phyloP scores from a whole-genome alignment of 129 eudicot species.

The sunflower (Helianthus annuus) region DNA sequence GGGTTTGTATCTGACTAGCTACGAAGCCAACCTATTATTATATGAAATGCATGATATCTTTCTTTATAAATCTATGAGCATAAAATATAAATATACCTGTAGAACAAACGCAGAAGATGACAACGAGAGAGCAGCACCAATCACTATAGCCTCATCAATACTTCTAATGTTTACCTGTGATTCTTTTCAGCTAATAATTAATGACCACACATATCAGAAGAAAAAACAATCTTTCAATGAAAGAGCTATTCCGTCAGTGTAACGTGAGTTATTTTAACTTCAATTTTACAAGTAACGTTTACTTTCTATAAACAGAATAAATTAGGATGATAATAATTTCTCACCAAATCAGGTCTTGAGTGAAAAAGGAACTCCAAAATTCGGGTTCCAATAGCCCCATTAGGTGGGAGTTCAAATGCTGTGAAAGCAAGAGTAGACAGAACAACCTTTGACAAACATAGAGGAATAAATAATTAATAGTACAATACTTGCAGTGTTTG shows the following conservation, averaged over 20 bases:
- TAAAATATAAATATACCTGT: slow-evolving; percentile 57
- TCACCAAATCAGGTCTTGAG: slow-evolving; percentile 86
- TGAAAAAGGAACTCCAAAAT: slow-evolving; percentile 86
- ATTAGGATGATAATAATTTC: background rate
- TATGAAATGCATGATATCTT: background rate
- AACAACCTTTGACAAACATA: slow-evolving; percentile 61
- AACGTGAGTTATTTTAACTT: no score
- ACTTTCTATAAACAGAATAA: background rate
- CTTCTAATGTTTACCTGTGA: slow-evolving; percentile 92
- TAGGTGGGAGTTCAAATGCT: slow-evolving; percentile 99
- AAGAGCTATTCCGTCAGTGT: background rate
- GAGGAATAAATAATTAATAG: slow-evolving; percentile 7
- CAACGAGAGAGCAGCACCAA: slow-evolving; percentile 94
- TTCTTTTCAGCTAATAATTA: slow-evolving; percentile 28
- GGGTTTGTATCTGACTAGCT: background rate
- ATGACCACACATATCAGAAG: background rate
- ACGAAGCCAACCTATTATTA: background rate
- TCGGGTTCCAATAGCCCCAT: slow-evolving; percentile 87
- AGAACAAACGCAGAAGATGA: slow-evolving; percentile 98
- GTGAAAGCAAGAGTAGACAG: slow-evolving; percentile 94
- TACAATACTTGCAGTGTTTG: background rate
- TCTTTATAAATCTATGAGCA: background rate
- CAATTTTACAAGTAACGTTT: no score
- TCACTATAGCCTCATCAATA: slow-evolving; percentile 91
- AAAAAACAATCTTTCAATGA: background rate